Conservation (phyloP, 2,329 filamentous ascomycete species). For the Plenodomus biglobosus region DNA sequence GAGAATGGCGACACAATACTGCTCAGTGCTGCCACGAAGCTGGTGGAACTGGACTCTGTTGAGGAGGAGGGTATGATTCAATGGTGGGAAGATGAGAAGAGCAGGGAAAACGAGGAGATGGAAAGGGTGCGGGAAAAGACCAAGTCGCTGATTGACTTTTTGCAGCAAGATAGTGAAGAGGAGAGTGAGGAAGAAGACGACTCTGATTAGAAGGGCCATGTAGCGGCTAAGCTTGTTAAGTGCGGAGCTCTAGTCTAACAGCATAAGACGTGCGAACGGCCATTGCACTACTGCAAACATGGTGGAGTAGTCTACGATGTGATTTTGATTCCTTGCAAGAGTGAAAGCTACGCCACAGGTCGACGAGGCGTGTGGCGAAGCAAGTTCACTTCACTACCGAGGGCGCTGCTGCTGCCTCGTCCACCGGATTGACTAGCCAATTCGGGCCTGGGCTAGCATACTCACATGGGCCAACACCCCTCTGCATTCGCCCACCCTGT, state of each 20-base stretch:
- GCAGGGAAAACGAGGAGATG: conserved; percentile 69
- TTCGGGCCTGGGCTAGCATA: neutral
- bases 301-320: too few species aligned
- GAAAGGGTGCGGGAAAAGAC: conserved; percentile 70
- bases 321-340: too few species aligned
- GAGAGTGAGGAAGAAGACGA: conserved; percentile 65
- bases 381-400: too few species aligned
- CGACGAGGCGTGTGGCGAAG: too few species aligned
- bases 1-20: conserved; percentile 68
- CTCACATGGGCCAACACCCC: neutral
- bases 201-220: neutral
- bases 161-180: conserved; percentile 74
- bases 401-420: too few species aligned
- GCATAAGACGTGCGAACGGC: too few species aligned
- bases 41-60: conserved; percentile 81
- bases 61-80: conserved; percentile 85
- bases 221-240: too few species aligned
- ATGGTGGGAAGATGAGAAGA: conserved; percentile 83
- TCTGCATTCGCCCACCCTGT: conserved; percentile 14
- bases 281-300: too few species aligned
- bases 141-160: conserved; percentile 73
- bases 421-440: neutral
- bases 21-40: conserved; percentile 75
- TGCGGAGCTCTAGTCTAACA: too few species aligned
- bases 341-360: too few species aligned